A percentile compares a stretch with the other conserved stretches of the same genome.
These are phyloP conservation scores for Ustilago lituana DNA, from an alignment of 1,284 basidiomycete species.

Conservation along the genomic window DNA sequence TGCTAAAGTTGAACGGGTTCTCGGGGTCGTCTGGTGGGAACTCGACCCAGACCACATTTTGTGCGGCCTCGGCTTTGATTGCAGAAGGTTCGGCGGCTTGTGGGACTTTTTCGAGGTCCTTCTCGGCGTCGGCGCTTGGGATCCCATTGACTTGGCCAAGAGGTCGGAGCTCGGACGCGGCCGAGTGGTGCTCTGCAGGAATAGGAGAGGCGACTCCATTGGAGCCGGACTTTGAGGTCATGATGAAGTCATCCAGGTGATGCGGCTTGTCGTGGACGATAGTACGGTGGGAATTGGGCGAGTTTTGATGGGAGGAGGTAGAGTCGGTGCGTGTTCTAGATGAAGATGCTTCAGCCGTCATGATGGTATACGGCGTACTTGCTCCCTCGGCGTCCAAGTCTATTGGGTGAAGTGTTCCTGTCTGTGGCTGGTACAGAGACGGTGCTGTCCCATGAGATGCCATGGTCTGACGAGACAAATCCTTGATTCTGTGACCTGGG, in stretches of 20 bases:
- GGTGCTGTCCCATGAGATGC: background rate
- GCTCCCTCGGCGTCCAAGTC: background rate
- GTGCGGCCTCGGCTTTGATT: background rate
- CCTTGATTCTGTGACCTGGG: no score
- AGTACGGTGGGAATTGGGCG: conserved; percentile 20
- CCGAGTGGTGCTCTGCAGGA: background rate
- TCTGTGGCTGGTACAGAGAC: background rate
- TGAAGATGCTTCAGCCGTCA: conserved; percentile 21
- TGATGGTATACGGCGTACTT: conserved; percentile 16
- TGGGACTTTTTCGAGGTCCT: conserved; percentile 34
- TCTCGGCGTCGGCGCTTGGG: background rate
- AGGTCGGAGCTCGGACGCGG: conserved; percentile 1
- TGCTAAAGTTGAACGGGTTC: conserved; percentile 73
- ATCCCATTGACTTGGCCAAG: no score
- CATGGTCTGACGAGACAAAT: no score
- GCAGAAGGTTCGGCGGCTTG: conserved; percentile 13
- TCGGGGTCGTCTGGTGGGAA: conserved; percentile 71
- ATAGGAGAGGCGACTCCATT: background rate
- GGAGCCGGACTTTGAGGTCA: background rate
- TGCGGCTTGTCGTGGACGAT: conserved; percentile 15
- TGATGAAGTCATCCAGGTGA: background rate
- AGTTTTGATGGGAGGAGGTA: conserved; percentile 21
- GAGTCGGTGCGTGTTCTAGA: conserved; percentile 27
- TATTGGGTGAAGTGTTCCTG: background rate
- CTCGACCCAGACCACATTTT: conserved; percentile 71